phyloP scores from a whole-genome alignment of 805 yeast species.

The Lipomyces japonicus region DNA sequence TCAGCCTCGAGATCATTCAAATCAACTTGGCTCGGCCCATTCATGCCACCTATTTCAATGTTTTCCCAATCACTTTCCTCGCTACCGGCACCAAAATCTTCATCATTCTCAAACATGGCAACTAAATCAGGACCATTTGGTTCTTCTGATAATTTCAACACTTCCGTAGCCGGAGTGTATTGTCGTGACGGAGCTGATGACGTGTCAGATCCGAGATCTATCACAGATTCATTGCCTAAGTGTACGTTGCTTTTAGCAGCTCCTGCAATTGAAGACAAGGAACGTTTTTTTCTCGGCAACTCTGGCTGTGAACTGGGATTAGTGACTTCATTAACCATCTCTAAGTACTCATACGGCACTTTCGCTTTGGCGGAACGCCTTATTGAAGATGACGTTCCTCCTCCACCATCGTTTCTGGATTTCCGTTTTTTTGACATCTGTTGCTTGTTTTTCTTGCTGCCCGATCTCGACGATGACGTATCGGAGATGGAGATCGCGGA shows the following conservation, averaged over 20 bases:
- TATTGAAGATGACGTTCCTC: background rate
- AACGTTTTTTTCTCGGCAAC: background rate
- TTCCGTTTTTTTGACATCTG: background rate
- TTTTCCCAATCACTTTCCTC: constrained; percentile 24
- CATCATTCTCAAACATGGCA: constrained; percentile 1
- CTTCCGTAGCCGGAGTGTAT: background rate
- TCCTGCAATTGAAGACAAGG: background rate
- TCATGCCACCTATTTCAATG: constrained; percentile 16
- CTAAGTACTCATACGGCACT: constrained; percentile 19
- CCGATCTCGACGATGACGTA: background rate
- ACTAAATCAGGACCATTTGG: background rate
- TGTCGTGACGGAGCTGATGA: background rate
- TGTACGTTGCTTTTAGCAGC: background rate
- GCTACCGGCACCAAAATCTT: constrained; percentile 2
- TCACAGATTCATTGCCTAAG: background rate
- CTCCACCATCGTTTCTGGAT: background rate
- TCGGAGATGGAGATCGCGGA: background rate
- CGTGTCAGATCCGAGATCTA: background rate
- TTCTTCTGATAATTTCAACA: background rate
- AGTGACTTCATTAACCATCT: constrained; percentile 24
- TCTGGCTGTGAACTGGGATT: no score
- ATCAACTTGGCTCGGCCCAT: background rate
- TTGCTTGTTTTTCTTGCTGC: background rate
- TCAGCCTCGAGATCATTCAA: background rate
- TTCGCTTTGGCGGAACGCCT: background rate